A percentile compares a stretch with the other conserved stretches of the same genome.
These are phyloP conservation scores for Calophaca sinica DNA, from an alignment of 306 rosid species.

Conservation along the genomic window DNA sequence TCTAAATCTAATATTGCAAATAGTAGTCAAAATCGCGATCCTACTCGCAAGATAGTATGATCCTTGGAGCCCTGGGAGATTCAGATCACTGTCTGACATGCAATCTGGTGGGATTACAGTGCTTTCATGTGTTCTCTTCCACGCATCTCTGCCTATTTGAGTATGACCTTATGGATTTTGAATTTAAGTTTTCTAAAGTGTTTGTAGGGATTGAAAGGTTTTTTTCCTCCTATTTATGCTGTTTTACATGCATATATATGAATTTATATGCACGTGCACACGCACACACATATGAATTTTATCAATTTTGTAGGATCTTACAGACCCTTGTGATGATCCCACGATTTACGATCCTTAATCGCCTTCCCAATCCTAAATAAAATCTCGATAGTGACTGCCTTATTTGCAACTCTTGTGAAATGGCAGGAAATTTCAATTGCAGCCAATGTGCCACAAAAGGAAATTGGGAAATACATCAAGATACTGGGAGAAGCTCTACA, in stretches of 20 bases:
- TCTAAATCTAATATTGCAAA: slow-evolving; percentile 32
- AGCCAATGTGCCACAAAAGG: slow-evolving; percentile 93
- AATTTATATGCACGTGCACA: neutral
- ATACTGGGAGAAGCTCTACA: slow-evolving; percentile 95
- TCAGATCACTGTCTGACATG: too few relatives aligned
- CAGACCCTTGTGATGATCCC: neutral
- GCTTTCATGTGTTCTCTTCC: neutral
- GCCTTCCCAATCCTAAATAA: slow-evolving; percentile 15
- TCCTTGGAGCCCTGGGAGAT: too few relatives aligned
- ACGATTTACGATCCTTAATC: neutral
- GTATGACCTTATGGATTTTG: neutral
- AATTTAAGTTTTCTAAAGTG: neutral
- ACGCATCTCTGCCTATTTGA: neutral
- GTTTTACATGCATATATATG: neutral
- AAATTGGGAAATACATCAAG: slow-evolving; percentile 96
- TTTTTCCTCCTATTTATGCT: neutral
- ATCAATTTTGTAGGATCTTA: neutral
- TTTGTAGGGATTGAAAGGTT: neutral
- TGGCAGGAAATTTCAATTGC: slow-evolving; percentile 95
- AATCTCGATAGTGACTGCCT: neutral
- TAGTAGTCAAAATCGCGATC: neutral
- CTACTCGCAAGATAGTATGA: neutral
- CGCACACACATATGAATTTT: neutral
- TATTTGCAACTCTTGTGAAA: slow-evolving; percentile 20
- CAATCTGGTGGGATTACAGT: neutral